Base-by-base conservation (phyloP, 441 rosid genomes). In the Omphalea diandra region DNA sequence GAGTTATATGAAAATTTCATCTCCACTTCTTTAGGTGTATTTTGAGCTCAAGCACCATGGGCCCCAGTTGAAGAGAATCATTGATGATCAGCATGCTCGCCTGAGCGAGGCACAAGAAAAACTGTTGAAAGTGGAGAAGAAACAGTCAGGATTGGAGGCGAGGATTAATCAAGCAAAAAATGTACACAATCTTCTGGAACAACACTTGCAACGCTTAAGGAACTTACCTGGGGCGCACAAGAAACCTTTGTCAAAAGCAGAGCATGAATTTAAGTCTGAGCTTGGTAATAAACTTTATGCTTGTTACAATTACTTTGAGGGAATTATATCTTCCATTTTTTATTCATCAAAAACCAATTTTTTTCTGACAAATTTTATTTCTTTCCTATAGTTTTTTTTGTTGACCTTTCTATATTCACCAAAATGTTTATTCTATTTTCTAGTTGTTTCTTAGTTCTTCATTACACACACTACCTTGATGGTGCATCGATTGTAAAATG, bases 1-100 rank as follows among this genome's bases (percentile, higher is more conserved):
- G 20, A 32, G 63, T 38, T 50, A 32, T 65, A 40, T 46, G 70
- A 70, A 3, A n/a, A 59, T 74, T 58, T 58, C 24, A 9, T 68
- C 20, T 72, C 32, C 61, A 29, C 53, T 57, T 76, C 40, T 62
- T 26, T 64, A 93, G 98, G 97, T 94, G 61, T 81, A 79, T 80
- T 95, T 89, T 70, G 97, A 90, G 88, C 82, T 90, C 76, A 86
- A 90, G 84, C 94, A 93, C 83, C 98, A 91, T 79, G 93, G 86
- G 43, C 93, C 97, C 63, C 97, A 89, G 73, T 72, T 90, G 77
- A 90, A 87, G 84, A 87, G 85, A 79, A 86, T 96, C 66, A 74
- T 93, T 20, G 93, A 89, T 59, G 94, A 86, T 70, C 97, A 87
- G 81, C 86, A 82, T 57, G 74, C 82, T 70, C 94, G 94, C 53